Conservation (phyloP, 2,329 filamentous ascomycete species). For the Trichoderma pleuroti region DNA sequence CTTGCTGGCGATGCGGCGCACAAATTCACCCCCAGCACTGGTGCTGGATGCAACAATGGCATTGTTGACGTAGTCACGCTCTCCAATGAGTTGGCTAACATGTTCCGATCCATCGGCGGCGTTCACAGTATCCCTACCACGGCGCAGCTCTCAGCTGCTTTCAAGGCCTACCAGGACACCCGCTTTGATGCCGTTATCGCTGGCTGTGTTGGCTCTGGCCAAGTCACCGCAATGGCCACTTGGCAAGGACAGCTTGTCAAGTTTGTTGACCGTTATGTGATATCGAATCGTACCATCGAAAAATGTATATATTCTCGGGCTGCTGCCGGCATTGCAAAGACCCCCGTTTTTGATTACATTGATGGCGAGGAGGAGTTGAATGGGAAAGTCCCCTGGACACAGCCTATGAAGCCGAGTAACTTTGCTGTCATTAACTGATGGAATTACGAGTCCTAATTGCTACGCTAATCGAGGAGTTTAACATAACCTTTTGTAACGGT, state of each 20-base stretch:
- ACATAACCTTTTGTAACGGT: not conserved
- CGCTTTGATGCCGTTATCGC: not conserved
- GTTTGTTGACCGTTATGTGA: not conserved
- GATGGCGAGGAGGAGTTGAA: not conserved
- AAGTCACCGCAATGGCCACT: not conserved
- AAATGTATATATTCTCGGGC: not conserved
- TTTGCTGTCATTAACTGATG: not conserved
- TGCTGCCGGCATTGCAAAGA: not conserved
- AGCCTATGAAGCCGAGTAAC: not conserved
- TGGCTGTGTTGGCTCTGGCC: not conserved
- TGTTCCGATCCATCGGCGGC: not conserved
- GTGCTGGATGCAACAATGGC: conserved; percentile 32
- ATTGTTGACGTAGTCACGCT: conserved; percentile 25
- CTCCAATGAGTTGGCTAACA: not conserved
- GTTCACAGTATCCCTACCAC: not conserved
- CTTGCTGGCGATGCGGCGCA: conserved; percentile 34
- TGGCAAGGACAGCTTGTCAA: not conserved
- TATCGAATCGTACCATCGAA: not conserved
- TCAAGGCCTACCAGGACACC: not conserved
- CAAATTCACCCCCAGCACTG: conserved; percentile 34
- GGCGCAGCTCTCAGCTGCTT: not conserved
- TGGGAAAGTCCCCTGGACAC: not conserved
- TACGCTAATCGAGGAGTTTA: not conserved
- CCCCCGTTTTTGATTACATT: not conserved
- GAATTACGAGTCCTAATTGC: not conserved